Evolutionary conservation across 2,329 filamentous ascomycete genomes (phyloP).

Genomic region (Alternaria conjuncta): DNA sequence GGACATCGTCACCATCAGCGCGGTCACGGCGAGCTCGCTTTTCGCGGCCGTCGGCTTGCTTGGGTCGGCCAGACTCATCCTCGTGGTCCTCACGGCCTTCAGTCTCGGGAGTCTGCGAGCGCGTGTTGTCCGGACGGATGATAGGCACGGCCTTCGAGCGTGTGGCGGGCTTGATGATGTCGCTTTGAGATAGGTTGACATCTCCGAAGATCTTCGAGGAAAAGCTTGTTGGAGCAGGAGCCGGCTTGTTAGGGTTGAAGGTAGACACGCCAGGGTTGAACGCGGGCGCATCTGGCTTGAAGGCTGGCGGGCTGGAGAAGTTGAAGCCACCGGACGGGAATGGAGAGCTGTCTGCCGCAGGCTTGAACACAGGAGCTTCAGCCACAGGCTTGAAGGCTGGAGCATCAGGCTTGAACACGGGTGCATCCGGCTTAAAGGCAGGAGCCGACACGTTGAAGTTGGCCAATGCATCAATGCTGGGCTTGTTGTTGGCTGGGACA

Average conservation of each 20-base stretch:
- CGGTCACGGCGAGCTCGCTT: slow-evolving; percentile 75
- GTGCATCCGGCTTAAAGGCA: slow-evolving; percentile 77
- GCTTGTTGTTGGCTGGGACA: slow-evolving; percentile 52
- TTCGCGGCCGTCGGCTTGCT: slow-evolving; percentile 70
- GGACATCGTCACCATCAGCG: slow-evolving; percentile 74
- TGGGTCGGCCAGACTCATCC: slow-evolving; percentile 66
- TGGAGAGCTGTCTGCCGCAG: slow-evolving; percentile 18
- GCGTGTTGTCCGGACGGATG: slow-evolving; percentile 63
- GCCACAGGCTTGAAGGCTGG: slow-evolving; percentile 55
- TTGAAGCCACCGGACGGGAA: slow-evolving; percentile 29
- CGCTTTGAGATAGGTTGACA: slow-evolving; percentile 63
- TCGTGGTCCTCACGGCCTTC: slow-evolving; percentile 49
- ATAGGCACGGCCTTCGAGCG: slow-evolving; percentile 87
- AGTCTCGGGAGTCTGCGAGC: slow-evolving; percentile 52
- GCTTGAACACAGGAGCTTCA: slow-evolving; percentile 19
- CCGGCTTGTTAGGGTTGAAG: slow-evolving; percentile 30
- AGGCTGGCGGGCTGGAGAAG: slow-evolving; percentile 32
- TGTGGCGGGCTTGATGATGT: slow-evolving; percentile 70
- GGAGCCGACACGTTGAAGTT: slow-evolving; percentile 73
- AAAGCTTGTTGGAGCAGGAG: slow-evolving; percentile 33
- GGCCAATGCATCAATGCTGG: slow-evolving; percentile 40
- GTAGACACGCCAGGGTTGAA: slow-evolving; percentile 61
- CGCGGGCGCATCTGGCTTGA: slow-evolving; percentile 71
- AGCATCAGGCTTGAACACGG: slow-evolving; percentile 72
- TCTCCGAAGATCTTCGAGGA: slow-evolving; percentile 46